These are phyloP conservation scores for Boletus rex-veris DNA, from an alignment of 768 basidiomycete species.

Conservation along the genomic window DNA sequence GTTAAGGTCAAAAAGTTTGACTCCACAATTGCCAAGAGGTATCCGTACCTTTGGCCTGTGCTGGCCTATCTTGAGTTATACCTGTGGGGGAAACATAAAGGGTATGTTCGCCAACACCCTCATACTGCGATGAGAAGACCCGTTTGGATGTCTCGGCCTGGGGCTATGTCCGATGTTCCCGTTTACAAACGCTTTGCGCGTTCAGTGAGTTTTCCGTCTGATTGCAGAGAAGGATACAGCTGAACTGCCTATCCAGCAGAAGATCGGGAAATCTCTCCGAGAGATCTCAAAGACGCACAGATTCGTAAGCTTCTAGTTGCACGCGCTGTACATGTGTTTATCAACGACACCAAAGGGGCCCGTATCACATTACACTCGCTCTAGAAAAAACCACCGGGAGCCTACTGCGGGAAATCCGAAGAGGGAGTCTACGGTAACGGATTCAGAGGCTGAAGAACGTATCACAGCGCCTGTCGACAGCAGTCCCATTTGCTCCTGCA, in stretches of 20 bases:
- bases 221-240: background rate
- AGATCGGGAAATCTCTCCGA: slow-evolving; percentile 4
- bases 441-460: background rate
- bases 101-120: too few relatives aligned
- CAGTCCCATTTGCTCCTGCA: background rate
- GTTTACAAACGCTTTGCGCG: slow-evolving; percentile 10
- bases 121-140: too few relatives aligned
- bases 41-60: slow-evolving; percentile 13
- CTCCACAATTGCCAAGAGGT: slow-evolving; percentile 9
- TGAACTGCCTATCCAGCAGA: slow-evolving; percentile 9
- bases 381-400: background rate
- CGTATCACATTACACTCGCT: too few relatives aligned
- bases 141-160: background rate
- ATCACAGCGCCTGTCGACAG: background rate
- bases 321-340: background rate
- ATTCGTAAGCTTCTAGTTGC: background rate
- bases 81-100: background rate
- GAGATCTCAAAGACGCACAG: background rate
- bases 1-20: slow-evolving; percentile 12
- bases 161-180: background rate
- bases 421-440: too few relatives aligned
- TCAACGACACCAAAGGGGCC: background rate
- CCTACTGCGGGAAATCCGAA: background rate
- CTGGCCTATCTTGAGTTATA: slow-evolving; percentile 15
- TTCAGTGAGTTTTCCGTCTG: slow-evolving; percentile 1